phyloP scores from a whole-genome alignment of 2,329 filamentous ascomycete genomes.

The Thelonectria blattea region DNA sequence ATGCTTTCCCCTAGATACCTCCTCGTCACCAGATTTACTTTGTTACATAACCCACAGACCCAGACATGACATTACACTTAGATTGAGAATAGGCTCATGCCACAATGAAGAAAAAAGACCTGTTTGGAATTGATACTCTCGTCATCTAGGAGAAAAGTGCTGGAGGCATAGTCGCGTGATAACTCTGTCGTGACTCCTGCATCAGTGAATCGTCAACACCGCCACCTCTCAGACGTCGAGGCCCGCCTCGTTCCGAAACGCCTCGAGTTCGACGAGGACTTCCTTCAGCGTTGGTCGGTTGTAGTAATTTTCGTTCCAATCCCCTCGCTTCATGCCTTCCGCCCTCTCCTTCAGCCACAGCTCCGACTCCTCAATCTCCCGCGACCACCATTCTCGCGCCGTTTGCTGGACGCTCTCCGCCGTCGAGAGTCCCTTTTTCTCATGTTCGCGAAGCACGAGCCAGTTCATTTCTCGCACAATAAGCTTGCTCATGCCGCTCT shows the following conservation, averaged over 20 bases:
- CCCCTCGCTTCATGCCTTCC: conserved; percentile 46
- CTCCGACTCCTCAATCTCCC: conserved; percentile 55
- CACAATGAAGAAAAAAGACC: background rate
- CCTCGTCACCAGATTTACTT: background rate
- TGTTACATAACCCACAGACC: background rate
- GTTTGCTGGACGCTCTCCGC: conserved; percentile 45
- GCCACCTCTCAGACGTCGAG: conserved; percentile 22
- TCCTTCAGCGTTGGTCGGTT: conserved; percentile 54
- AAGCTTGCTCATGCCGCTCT: conserved; percentile 50
- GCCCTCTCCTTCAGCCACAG: conserved; percentile 52
- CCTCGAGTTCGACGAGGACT: conserved; percentile 44
- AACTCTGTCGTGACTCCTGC: conserved; percentile 5
- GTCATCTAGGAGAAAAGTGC: background rate
- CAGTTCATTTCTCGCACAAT: conserved; percentile 54
- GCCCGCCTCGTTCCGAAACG: conserved; percentile 35
- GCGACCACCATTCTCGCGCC: conserved; percentile 55
- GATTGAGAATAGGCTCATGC: conserved; percentile 12
- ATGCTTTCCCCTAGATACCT: conserved; percentile 1
- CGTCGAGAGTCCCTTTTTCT: conserved; percentile 42
- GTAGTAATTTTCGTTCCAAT: conserved; percentile 59
- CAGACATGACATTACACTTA: background rate
- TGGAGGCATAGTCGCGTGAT: background rate
- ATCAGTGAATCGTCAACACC: conserved; percentile 1
- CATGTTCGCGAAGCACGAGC: conserved; percentile 50
- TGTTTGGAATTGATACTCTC: background rate